These are phyloP conservation scores for Brasilioporus rufonigricans DNA, from an alignment of 768 basidiomycete genomes.

Conservation along the genomic window DNA sequence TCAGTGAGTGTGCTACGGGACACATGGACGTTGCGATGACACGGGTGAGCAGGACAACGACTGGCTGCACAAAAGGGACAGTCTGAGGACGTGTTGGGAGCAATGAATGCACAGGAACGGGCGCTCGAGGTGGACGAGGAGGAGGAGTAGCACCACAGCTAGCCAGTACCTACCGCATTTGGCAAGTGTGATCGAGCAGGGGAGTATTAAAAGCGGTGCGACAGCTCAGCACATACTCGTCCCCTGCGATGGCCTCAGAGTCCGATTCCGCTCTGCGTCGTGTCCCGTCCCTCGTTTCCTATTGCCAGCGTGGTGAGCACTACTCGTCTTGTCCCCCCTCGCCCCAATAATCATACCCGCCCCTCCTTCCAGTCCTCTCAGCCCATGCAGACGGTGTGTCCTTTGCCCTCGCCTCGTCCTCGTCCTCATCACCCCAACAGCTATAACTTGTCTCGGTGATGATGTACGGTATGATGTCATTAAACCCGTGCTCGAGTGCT, in stretches of 20 bases:
- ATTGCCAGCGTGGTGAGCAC: conserved; percentile 69
- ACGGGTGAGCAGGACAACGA: conserved; percentile 58
- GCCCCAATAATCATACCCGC: conserved; percentile 10
- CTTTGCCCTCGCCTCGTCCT: not conserved
- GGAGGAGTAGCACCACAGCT: conserved; percentile 6
- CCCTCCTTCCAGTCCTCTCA: conserved; percentile 46
- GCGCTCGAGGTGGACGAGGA: conserved; percentile 44
- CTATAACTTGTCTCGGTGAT: conserved; percentile 61
- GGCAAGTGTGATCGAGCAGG: conserved; percentile 11
- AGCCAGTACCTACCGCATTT: conserved; percentile 10
- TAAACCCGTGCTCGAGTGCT: conserved; percentile 72
- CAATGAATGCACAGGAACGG: conserved; percentile 75
- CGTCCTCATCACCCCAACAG: conserved; percentile 35
- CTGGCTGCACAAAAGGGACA: conserved; percentile 77
- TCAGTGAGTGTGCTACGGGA: conserved; percentile 57
- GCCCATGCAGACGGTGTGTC: conserved; percentile 60
- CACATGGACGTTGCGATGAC: conserved; percentile 3
- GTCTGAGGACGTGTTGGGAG: conserved; percentile 76
- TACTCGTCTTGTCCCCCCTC: not conserved
- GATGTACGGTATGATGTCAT: conserved; percentile 60
- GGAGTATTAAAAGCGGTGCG: conserved; percentile 16
- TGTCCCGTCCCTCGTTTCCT: conserved; percentile 61
- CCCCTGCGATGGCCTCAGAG: conserved; percentile 30
- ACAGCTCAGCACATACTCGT: not conserved
- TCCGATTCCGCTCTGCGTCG: conserved; percentile 36